A percentile compares a stretch with the other conserved stretches of the same genome.
Conservation (phyloP, 352 stramenopile genomes). For the Thalassiosira mediterranea region DNA sequence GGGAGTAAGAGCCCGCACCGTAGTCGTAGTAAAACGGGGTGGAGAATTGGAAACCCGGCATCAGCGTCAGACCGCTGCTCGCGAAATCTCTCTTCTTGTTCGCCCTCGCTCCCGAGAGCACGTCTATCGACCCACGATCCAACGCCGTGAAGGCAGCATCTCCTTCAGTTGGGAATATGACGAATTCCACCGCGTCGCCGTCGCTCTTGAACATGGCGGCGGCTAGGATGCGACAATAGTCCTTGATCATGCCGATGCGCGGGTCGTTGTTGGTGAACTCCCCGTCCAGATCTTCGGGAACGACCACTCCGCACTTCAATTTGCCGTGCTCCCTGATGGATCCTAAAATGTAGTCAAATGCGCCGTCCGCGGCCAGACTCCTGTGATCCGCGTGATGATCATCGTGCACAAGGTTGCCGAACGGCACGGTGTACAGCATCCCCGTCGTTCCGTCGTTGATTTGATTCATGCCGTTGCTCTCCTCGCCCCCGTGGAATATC, state of each 20-base stretch:
- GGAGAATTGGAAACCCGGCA: constrained; percentile 23
- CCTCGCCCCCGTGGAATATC: background rate
- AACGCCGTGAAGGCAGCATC: constrained; percentile 10
- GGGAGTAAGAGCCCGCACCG: constrained; percentile 18
- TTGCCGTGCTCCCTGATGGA: constrained; percentile 3
- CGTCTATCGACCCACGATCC: constrained; percentile 15
- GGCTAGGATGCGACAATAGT: constrained; percentile 20
- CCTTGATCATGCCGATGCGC: constrained; percentile 16
- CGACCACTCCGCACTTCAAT: constrained; percentile 23
- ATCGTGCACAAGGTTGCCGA: constrained; percentile 12
- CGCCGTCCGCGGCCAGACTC: background rate
- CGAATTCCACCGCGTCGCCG: background rate
- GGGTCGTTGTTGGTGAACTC: background rate
- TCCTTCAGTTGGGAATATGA: constrained; percentile 6
- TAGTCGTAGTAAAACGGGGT: constrained; percentile 29
- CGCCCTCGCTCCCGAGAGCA: constrained; percentile 18
- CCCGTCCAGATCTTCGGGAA: background rate
- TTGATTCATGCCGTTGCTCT: constrained; percentile 20
- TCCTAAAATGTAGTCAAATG: background rate
- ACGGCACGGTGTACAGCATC: constrained; percentile 36
- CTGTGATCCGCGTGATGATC: constrained; percentile 2
- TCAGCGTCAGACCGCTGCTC: constrained; percentile 9
- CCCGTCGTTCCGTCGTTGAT: constrained; percentile 43
- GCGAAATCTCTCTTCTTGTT: constrained; percentile 15
- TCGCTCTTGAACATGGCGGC: constrained; percentile 29